These are phyloP conservation scores for Persicaria tinctoria DNA, from an alignment of 148 eudicot species.

Conservation along the genomic window DNA sequence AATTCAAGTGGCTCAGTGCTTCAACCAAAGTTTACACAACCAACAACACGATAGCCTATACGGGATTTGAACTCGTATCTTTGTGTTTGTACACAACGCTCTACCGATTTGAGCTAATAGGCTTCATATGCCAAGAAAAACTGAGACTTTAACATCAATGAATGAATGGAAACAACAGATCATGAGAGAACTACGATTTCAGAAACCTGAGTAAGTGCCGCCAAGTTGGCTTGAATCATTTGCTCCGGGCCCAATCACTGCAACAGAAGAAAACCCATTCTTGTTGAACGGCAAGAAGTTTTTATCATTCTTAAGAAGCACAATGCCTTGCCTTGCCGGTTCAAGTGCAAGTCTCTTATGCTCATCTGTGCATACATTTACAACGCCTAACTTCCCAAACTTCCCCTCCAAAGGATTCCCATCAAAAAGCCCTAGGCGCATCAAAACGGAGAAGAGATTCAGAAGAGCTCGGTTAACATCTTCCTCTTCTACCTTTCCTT, in stretches of 20 bases:
- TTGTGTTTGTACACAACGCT: no score
- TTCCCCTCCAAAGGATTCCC: conserved; percentile 51
- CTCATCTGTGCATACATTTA: conserved; percentile 60
- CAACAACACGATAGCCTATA: no score
- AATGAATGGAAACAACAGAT: not conserved
- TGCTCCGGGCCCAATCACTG: conserved; percentile 80
- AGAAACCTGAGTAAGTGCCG: conserved; percentile 85
- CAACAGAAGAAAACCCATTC: conserved; percentile 49
- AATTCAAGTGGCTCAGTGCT: no score
- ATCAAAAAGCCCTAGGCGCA: conserved; percentile 76
- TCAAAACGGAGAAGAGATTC: conserved; percentile 65
- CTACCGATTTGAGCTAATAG: no score
- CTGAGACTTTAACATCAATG: no score
- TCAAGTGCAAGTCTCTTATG: conserved; percentile 79
- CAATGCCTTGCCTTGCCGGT: conserved; percentile 83
- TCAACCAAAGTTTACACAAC: no score
- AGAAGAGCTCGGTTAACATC: conserved; percentile 75
- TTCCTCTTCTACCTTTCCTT: conserved; percentile 60
- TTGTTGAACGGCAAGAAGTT: conserved; percentile 62
- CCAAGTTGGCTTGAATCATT: conserved; percentile 46
- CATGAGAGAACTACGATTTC: not conserved
- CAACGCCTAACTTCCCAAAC: conserved; percentile 53
- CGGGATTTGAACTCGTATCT: no score
- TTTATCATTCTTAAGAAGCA: conserved; percentile 74
- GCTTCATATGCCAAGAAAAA: no score